phyloP scores from a whole-genome alignment of 495 filamentous ascomycete species.

The Neurospora sp. region DNA sequence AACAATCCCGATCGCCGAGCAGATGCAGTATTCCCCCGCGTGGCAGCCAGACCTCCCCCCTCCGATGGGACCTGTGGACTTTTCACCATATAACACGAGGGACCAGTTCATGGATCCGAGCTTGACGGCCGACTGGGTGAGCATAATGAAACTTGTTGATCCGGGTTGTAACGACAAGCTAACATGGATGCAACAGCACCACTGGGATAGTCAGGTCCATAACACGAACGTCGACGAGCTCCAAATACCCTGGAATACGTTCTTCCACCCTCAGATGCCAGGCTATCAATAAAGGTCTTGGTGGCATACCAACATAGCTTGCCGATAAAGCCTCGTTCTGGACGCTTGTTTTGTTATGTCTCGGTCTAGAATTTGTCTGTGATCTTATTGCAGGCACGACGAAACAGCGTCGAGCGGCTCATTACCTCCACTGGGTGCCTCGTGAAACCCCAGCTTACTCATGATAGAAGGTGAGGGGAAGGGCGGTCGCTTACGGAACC shows the following conservation, averaged over 20 bases:
- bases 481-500: neutral
- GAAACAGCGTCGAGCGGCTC: neutral
- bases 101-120: slow-evolving; percentile 9
- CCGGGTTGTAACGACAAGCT: neutral
- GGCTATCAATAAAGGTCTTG: neutral
- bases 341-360: neutral
- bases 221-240: slow-evolving; percentile 6
- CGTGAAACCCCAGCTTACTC: neutral
- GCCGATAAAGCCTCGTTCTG: neutral
- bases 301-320: neutral
- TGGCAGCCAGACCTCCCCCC: slow-evolving; percentile 2
- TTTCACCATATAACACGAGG: slow-evolving; percentile 1
- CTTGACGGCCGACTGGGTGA: slow-evolving; percentile 16
- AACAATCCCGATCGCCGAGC: neutral
- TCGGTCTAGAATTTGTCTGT: neutral
- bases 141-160: neutral
- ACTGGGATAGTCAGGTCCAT: slow-evolving; percentile 18
- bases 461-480: neutral
- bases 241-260: slow-evolving; percentile 14
- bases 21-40: neutral
- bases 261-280: slow-evolving; percentile 8
- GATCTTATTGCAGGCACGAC: neutral
- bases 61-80: neutral
- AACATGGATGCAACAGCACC: slow-evolving; percentile 4
- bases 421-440: neutral